Base-by-base conservation (phyloP, 2,329 filamentous ascomycete genomes). In the Nemania bipapillata region DNA sequence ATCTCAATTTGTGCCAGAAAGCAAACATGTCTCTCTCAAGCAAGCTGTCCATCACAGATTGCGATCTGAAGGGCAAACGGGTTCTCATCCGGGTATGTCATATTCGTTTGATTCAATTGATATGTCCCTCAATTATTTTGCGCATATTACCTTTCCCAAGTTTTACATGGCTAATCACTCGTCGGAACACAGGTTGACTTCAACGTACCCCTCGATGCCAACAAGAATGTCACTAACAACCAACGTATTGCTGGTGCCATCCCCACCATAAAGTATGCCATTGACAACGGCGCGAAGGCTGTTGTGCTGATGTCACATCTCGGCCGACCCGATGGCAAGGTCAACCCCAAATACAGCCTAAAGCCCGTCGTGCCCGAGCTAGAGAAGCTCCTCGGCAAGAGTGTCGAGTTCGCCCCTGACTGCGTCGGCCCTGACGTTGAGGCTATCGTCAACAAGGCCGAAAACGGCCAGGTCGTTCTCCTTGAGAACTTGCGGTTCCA, bases 401-500 rank as follows among this genome's bases (percentile, higher is more conserved):
- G 86, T 76, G 94, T 99, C 76, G 91, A 90, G 78, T 95, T 99
- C 82, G 91, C 94, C 64, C 89, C 93, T 42, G 96, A 98, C 85
- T 96, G 89, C 77, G 95, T 98, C 67, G 96, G 96, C 73, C 86
- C 91, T 71, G 91, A 97, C 83, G 92, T 94, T 63, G 96, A 99
- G 87, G 91, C 92, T 77, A 91, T 91, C 58, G 94, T 98, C 76
- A 93, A 91, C 85, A 91, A 90, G 81, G 93, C 94, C 71, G 87
- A 87, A 63, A 88, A 89, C 76, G 96, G 95, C 76, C 89, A 93
- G 77, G 89, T 99, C 63, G 87, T 99, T 66, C 89, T 99, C 37
- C 88, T 99, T 62, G 96, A 99, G 89, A 99, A 99, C 87, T 85
- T 99, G 83, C 93, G 96, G 75, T 99, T 98, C 89, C 96, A 99